A percentile compares a stretch with the other conserved stretches of the same genome.
Evolutionary conservation across 75 land plant species (phyloP).

Genomic region (Selaginella moellendorffii): DNA sequence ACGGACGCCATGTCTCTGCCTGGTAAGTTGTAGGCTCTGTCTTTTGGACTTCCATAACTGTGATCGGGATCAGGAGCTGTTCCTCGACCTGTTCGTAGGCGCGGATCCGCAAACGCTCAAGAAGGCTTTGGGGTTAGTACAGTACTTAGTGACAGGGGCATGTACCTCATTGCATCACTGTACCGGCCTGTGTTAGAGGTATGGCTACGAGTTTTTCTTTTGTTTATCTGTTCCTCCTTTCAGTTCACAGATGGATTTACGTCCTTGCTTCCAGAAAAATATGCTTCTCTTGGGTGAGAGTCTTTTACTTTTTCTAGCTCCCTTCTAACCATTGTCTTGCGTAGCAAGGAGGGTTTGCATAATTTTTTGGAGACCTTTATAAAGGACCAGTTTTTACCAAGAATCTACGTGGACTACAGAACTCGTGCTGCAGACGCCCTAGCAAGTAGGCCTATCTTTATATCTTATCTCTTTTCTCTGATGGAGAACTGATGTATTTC

Average conservation of each 20-base stretch:
- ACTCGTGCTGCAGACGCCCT: conserved; percentile 92
- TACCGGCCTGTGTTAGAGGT: conserved; percentile 95
- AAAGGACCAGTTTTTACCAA: conserved; percentile 92
- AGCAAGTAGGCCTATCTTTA: conserved; percentile 51
- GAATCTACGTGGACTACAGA: conserved; percentile 89
- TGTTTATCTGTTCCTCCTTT: conserved; percentile 10
- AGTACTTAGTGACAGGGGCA: conserved; percentile 87
- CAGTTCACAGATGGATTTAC: conserved; percentile 89
- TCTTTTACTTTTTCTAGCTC: conserved; percentile 2
- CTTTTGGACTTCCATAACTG: not conserved
- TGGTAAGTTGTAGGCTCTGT: not conserved
- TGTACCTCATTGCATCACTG: conserved; percentile 74
- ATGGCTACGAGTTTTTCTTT: not conserved
- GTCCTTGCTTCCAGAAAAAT: conserved; percentile 68
- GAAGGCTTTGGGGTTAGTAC: conserved; percentile 95
- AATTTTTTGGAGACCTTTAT: conserved; percentile 89
- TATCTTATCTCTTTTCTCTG: not conserved
- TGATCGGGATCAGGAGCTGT: conserved; percentile 24
- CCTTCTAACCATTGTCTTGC: too few relatives aligned
- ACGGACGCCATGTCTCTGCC: not conserved
- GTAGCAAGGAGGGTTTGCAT: conserved; percentile 91
- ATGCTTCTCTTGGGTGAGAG: conserved; percentile 74
- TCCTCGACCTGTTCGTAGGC: conserved; percentile 55
- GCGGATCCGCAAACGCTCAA: conserved; percentile 45
- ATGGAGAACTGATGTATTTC: not conserved